These are phyloP conservation scores for Eragrostis nindensis DNA, from an alignment of 176 grass and related monocot genomes.

Conservation along the genomic window DNA sequence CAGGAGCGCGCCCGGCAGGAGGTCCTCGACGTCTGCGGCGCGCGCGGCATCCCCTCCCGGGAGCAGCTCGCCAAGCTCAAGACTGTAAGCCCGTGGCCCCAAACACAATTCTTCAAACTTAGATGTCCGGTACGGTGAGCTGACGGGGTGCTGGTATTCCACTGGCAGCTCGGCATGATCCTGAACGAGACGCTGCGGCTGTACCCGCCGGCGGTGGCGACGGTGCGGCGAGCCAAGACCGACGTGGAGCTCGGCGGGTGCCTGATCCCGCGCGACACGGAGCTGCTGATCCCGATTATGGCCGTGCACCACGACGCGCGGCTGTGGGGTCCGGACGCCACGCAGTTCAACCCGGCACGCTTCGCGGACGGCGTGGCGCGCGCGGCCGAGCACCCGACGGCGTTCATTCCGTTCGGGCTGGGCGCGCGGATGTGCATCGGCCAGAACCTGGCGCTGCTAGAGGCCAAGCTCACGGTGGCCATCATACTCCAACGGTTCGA, in stretches of 20 bases:
- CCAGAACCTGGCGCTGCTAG: conserved; percentile 90
- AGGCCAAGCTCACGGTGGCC: conserved; percentile 88
- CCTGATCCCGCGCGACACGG: conserved; percentile 82
- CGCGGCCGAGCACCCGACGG: conserved; percentile 70
- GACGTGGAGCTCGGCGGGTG: conserved; percentile 80
- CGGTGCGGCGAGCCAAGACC: conserved; percentile 76
- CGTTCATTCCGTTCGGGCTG: conserved; percentile 96
- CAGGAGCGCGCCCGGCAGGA: conserved; percentile 84
- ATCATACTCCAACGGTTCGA: conserved; percentile 86
- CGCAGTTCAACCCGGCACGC: conserved; percentile 87
- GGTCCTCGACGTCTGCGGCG: conserved; percentile 84
- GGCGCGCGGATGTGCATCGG: conserved; percentile 96
- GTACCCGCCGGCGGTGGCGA: conserved; percentile 96
- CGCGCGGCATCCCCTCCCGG: conserved; percentile 60
- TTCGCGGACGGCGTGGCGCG: conserved; percentile 65
- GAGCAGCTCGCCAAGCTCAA: conserved; percentile 91
- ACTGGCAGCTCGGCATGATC: conserved; percentile 83
- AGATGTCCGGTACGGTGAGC: not conserved
- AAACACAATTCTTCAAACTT: not conserved
- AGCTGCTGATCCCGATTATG: conserved; percentile 96
- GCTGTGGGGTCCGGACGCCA: conserved; percentile 84
- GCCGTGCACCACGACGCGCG: conserved; percentile 87
- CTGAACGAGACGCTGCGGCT: conserved; percentile 95
- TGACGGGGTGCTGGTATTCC: not conserved
- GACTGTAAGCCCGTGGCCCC: conserved; percentile 51